phyloP scores from a whole-genome alignment of 2,329 filamentous ascomycete genomes.

The Diaporthe sp. region DNA sequence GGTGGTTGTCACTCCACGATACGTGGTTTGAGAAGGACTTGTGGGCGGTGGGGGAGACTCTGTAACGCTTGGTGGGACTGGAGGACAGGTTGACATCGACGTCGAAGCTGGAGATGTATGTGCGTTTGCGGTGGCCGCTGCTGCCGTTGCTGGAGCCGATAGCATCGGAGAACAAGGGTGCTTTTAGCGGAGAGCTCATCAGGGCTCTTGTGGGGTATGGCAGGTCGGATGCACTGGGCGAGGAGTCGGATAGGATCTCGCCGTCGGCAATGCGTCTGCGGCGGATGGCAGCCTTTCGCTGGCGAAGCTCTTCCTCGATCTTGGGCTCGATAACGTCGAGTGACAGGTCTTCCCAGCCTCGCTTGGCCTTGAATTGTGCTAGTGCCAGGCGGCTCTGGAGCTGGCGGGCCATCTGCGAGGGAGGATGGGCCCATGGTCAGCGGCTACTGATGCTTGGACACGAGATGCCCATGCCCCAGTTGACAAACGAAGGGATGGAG shows the following conservation, averaged over 20 bases:
- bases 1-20: slow-evolving; percentile 83
- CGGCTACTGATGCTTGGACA: slow-evolving; percentile 37
- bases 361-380: slow-evolving; percentile 96
- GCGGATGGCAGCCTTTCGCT: slow-evolving; percentile 54
- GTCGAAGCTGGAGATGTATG: slow-evolving; percentile 72
- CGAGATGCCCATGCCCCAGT: slow-evolving; percentile 18
- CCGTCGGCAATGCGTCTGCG: slow-evolving; percentile 77
- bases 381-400: slow-evolving; percentile 94
- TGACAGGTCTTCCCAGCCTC: slow-evolving; percentile 93
- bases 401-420: slow-evolving; percentile 85
- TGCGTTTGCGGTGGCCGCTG: slow-evolving; percentile 75
- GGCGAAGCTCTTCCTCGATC: slow-evolving; percentile 78
- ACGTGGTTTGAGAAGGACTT: slow-evolving; percentile 68
- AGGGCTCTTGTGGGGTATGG: slow-evolving; percentile 77
- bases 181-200: slow-evolving; percentile 88
- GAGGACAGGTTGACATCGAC: slow-evolving; percentile 62
- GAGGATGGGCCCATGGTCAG: slow-evolving; percentile 34
- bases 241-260: slow-evolving; percentile 88
- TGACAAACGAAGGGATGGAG: slow-evolving; percentile 23
- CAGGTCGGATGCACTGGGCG: slow-evolving; percentile 84
- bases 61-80: slow-evolving; percentile 77
- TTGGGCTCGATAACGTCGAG: slow-evolving; percentile 89
- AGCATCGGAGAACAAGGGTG: slow-evolving; percentile 87
- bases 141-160: slow-evolving; percentile 78
- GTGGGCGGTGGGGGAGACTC: slow-evolving; percentile 73